phyloP scores from a whole-genome alignment of 1,139 yeast species.

The Nakaseomyces kungkrabaensis region DNA sequence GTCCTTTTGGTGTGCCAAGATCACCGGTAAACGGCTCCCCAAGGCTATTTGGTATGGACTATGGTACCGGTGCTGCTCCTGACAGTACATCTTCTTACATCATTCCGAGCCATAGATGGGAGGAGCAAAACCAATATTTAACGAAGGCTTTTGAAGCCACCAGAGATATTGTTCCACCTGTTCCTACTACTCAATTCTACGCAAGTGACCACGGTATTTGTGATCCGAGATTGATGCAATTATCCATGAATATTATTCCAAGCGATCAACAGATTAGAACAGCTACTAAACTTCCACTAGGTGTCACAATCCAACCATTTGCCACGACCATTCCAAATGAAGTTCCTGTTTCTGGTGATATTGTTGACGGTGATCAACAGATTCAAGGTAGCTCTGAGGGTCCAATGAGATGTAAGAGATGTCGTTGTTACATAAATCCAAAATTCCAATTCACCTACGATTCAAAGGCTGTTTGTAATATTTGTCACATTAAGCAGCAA shows the following conservation, averaged over 20 bases:
- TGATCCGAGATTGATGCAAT: constrained; percentile 67
- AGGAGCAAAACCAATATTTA: constrained; percentile 41
- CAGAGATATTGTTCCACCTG: constrained; percentile 71
- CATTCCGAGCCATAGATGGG: constrained; percentile 46
- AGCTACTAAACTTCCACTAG: constrained; percentile 70
- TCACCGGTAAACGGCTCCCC: constrained; percentile 4
- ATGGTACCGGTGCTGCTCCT: neutral
- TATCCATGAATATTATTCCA: constrained; percentile 81
- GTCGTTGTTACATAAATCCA: constrained; percentile 85
- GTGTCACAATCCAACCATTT: constrained; percentile 75
- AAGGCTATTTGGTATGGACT: neutral
- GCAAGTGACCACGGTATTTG: constrained; percentile 78
- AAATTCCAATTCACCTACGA: constrained; percentile 60
- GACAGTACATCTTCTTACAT: constrained; percentile 32
- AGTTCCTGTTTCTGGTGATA: constrained; percentile 2
- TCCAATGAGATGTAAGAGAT: constrained; percentile 84
- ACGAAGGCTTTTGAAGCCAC: constrained; percentile 53
- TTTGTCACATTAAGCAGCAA: constrained; percentile 70
- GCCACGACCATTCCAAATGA: constrained; percentile 46
- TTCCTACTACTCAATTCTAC: constrained; percentile 61
- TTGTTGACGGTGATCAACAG: neutral
- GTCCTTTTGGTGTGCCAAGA: constrained; percentile 6
- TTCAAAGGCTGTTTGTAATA: constrained; percentile 67
- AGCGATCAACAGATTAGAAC: constrained; percentile 59
- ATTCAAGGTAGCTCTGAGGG: constrained; percentile 29